A percentile compares a stretch with the other conserved stretches of the same genome.
These are phyloP conservation scores for Tolypocladium nubicola DNA, from an alignment of 2,329 filamentous ascomycete species.

Conservation along the genomic window DNA sequence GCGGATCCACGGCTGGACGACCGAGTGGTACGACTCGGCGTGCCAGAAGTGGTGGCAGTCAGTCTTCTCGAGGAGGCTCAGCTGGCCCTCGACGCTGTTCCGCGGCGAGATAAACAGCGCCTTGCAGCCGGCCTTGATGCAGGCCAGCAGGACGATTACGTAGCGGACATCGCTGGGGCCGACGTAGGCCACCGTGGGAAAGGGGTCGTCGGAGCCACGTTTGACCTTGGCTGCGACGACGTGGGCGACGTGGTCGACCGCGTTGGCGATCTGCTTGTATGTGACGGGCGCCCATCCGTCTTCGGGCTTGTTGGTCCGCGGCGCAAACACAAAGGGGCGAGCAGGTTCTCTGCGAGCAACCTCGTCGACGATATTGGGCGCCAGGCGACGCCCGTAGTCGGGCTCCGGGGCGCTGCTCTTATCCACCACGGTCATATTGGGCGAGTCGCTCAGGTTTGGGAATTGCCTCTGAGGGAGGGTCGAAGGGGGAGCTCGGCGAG, in stretches of 20 bases:
- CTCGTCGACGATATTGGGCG: conserved; percentile 12
- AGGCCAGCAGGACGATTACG: conserved; percentile 25
- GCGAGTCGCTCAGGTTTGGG: neutral
- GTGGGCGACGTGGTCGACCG: conserved; percentile 19
- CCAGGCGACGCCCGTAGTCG: conserved; percentile 6
- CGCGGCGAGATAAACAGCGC: conserved; percentile 20
- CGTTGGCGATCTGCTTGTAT: conserved; percentile 14
- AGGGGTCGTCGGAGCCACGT: conserved; percentile 14
- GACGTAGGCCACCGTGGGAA: conserved; percentile 23
- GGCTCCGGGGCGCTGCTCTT: neutral
- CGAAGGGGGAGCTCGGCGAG: neutral
- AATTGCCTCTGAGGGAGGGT: neutral
- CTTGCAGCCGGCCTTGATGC: conserved; percentile 31
- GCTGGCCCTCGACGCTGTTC: conserved; percentile 18
- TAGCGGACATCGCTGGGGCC: conserved; percentile 26
- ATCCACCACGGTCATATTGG: neutral
- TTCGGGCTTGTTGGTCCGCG: conserved; percentile 12
- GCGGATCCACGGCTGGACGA: conserved; percentile 10
- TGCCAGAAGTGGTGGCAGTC: conserved; percentile 14
- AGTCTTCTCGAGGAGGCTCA: conserved; percentile 14
- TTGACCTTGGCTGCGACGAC: conserved; percentile 18
- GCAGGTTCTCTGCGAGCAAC: conserved; percentile 10
- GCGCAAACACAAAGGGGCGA: conserved; percentile 27
- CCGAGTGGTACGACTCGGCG: conserved; percentile 9
- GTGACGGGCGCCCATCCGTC: conserved; percentile 19